Evolutionary conservation across 305 asterid genomes (phyloP).

Genomic region (Fraxinus latifolia): DNA sequence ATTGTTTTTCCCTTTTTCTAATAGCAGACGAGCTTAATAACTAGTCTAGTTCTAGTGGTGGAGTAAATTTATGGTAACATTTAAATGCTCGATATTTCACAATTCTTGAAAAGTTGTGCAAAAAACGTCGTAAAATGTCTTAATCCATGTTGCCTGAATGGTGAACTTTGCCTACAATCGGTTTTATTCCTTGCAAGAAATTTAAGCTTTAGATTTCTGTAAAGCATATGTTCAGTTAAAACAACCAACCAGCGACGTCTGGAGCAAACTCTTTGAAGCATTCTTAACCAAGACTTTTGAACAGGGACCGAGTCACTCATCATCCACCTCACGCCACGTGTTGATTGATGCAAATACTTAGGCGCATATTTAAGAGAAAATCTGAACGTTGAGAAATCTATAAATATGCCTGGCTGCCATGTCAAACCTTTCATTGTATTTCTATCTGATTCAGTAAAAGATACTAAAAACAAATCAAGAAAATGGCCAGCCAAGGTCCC

Average conservation of each 20-base stretch:
- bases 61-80: neutral
- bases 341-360: neutral
- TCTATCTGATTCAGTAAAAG: neutral
- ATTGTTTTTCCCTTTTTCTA: neutral
- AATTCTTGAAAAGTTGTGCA: neutral
- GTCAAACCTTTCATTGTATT: neutral
- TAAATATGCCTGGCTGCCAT: neutral
- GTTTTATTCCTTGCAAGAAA: neutral
- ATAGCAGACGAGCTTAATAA: neutral
- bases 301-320: neutral
- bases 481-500: neutral
- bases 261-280: neutral
- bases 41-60: neutral
- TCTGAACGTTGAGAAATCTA: neutral
- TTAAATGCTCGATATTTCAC: neutral
- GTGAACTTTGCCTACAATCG: neutral
- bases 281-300: neutral
- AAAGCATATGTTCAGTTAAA: neutral
- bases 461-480: neutral
- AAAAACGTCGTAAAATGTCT: neutral
- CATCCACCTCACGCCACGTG: neutral
- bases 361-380: neutral
- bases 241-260: neutral
- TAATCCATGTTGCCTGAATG: neutral
- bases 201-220: neutral